phyloP scores from a whole-genome alignment of 225 moss, liverwort and hornwort genomes.

The Anthoceros angustus region DNA sequence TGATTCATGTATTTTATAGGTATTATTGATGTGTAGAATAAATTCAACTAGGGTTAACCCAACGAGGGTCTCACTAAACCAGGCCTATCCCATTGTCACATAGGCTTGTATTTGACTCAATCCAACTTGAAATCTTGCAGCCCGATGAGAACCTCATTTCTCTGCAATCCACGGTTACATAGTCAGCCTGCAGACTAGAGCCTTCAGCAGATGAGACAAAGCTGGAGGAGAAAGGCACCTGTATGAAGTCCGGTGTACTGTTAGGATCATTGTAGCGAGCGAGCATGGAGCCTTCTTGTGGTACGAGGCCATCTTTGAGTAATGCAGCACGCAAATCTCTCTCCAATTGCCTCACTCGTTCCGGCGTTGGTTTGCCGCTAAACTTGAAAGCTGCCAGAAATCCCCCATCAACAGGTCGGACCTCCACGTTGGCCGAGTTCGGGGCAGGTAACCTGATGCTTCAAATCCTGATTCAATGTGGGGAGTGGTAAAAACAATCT shows the following conservation, averaged over 20 bases:
- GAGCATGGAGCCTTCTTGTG: conserved; percentile 50
- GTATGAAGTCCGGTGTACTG: conserved; percentile 57
- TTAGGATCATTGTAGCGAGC: conserved; percentile 94
- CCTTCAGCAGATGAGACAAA: not conserved
- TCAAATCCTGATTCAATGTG: conserved; percentile 2
- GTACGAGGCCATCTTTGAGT: conserved; percentile 36
- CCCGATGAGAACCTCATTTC: conserved; percentile 89
- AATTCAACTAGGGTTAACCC: no score
- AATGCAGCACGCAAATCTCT: conserved; percentile 34
- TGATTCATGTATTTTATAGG: no score
- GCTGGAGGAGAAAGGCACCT: conserved; percentile 25
- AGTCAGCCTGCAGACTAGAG: not conserved
- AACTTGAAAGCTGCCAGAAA: conserved; percentile 66
- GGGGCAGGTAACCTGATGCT: conserved; percentile 51
- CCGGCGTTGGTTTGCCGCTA: conserved; percentile 51
- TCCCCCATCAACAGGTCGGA: conserved; percentile 41
- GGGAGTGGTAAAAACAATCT: not conserved
- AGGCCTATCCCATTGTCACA: no score
- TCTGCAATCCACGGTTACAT: conserved; percentile 25
- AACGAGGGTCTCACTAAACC: no score
- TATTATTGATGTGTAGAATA: no score
- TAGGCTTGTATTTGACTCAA: conserved; percentile 4
- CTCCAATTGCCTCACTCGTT: conserved; percentile 44
- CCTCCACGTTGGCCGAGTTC: conserved; percentile 36
- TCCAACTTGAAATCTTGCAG: conserved; percentile 53